Percentiles rank a stretch among this genome's conserved stretches.
These are phyloP conservation scores for Globisporangium takayamanum DNA, from an alignment of 352 stramenopile species.

Conservation along the genomic window DNA sequence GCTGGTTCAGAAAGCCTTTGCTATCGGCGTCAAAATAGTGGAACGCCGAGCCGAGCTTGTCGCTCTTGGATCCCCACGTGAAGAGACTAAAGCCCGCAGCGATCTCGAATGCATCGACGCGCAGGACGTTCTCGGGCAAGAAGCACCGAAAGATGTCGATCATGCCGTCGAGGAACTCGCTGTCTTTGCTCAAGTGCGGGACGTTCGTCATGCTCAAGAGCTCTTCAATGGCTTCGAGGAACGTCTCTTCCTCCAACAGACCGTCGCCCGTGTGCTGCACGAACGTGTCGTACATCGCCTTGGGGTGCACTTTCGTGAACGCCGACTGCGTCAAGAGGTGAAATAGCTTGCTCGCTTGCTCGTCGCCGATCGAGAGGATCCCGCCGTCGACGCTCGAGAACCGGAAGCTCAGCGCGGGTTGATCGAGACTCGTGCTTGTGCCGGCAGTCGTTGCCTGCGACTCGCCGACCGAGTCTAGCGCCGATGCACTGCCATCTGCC, in stretches of 20 bases:
- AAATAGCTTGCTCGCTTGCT: slow-evolving; percentile 54
- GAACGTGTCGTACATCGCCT: slow-evolving; percentile 84
- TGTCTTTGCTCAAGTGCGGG: slow-evolving; percentile 66
- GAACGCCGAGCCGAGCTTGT: slow-evolving; percentile 78
- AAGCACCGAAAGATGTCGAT: slow-evolving; percentile 71
- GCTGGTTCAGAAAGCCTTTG: slow-evolving; percentile 68
- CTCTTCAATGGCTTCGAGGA: slow-evolving; percentile 73
- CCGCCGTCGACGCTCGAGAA: slow-evolving; percentile 68
- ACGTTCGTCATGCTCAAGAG: slow-evolving; percentile 72
- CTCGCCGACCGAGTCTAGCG: slow-evolving; percentile 10
- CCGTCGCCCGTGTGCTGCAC: slow-evolving; percentile 81
- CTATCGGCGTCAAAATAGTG: slow-evolving; percentile 83
- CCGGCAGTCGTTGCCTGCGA: slow-evolving; percentile 14
- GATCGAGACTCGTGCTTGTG: slow-evolving; percentile 12
- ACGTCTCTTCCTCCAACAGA: slow-evolving; percentile 78
- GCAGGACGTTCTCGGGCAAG: slow-evolving; percentile 49
- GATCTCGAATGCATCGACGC: slow-evolving; percentile 79
- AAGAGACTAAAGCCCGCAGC: slow-evolving; percentile 79
- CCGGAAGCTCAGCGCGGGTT: slow-evolving; percentile 42
- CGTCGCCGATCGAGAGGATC: slow-evolving; percentile 45
- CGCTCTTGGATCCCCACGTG: slow-evolving; percentile 78
- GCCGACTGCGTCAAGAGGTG: slow-evolving; percentile 56
- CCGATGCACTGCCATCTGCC: slow-evolving; percentile 8
- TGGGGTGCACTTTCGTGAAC: slow-evolving; percentile 63
- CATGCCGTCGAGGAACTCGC: slow-evolving; percentile 71